Base-by-base conservation (phyloP, 2,329 filamentous ascomycete species). In the Talaromyces rugulosus region DNA sequence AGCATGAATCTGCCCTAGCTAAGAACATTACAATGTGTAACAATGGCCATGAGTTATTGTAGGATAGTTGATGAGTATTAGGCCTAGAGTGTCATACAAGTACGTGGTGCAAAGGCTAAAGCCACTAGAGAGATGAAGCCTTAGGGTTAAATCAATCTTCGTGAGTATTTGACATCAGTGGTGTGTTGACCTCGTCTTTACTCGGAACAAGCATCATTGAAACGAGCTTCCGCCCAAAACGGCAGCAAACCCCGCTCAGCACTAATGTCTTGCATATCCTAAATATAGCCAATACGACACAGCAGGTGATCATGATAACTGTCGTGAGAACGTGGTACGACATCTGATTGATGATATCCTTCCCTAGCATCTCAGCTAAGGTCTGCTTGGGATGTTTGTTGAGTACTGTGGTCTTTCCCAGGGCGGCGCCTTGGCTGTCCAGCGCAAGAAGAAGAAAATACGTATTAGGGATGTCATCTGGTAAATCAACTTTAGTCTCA, bases 161-260 rank as follows among this genome's bases (percentile, higher is more conserved):
- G 7, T 58, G 56, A 58, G 40, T 28, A 58, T 50, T 58, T 16
- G 23, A 33, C 56, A 50, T 58, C 42, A 58, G 40, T 9, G 40
- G 56, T 50, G 33, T 50, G n/a, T 33, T 30, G 12, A 27, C n/a
- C 1, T 57, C 36, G 7, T 58, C 56, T 30, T 58, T 30, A 8
- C 42, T 27, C 42, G 6, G 40, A 27, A 12, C n/a, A 58, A 11
- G 56, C 30, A 14, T 16, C 7, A 51, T 31, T 16, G 23, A 31
- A 53, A 34, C 30, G n/a, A 31, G 31, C 31, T 4, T n/a, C 16
- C 30, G 27, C 11, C 34, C 5, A 36, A 36, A 16, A 31, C 50
- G 50, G 27, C 52, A 16, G 34, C 28, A 34, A 34, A 18, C 6
- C 28, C 30, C 18, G 34, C 14, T 33, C 8, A 54, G 52, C 52